A percentile compares a stretch with the other conserved stretches of the same genome.
These are phyloP conservation scores for Carex kokanica DNA, from an alignment of 176 grass and related monocot species.

Conservation along the genomic window DNA sequence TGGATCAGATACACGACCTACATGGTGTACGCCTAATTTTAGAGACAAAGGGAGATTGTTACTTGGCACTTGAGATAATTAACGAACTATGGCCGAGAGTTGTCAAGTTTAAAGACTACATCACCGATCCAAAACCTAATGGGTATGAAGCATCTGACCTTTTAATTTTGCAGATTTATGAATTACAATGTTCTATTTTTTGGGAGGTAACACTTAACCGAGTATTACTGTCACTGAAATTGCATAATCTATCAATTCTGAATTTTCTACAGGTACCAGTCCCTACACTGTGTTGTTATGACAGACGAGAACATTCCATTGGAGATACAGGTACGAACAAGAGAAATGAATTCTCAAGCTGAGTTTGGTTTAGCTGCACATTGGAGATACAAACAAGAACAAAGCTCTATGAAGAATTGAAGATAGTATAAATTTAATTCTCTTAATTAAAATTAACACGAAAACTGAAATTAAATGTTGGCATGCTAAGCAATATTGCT, in stretches of 20 bases:
- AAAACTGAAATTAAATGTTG: conserved; percentile 23
- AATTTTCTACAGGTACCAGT: conserved; percentile 54
- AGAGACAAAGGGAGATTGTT: conserved; percentile 62
- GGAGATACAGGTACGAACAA: conserved; percentile 83
- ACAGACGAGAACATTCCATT: conserved; percentile 48
- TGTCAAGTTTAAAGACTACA: conserved; percentile 84
- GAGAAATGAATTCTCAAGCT: conserved; percentile 78
- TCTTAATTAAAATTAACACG: conserved; percentile 38
- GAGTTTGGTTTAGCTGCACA: conserved; percentile 80
- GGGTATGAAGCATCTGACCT: conserved; percentile 35
- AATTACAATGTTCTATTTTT: neutral
- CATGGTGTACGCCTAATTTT: conserved; percentile 74
- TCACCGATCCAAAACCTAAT: conserved; percentile 61
- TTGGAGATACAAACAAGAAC: conserved; percentile 64
- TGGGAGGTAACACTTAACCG: neutral
- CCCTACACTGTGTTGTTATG: conserved; percentile 75
- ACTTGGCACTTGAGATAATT: conserved; percentile 51
- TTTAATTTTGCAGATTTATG: neutral
- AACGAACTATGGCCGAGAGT: conserved; percentile 67
- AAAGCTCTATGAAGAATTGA: conserved; percentile 34
- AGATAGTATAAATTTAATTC: conserved; percentile 52
- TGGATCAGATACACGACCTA: conserved; percentile 90
- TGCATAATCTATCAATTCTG: neutral
- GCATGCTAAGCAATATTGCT: conserved; percentile 23
- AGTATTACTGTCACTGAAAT: neutral